Evolutionary conservation across 176 grass and related monocot species (phyloP).

Genomic region (Triticum timopheevii): DNA sequence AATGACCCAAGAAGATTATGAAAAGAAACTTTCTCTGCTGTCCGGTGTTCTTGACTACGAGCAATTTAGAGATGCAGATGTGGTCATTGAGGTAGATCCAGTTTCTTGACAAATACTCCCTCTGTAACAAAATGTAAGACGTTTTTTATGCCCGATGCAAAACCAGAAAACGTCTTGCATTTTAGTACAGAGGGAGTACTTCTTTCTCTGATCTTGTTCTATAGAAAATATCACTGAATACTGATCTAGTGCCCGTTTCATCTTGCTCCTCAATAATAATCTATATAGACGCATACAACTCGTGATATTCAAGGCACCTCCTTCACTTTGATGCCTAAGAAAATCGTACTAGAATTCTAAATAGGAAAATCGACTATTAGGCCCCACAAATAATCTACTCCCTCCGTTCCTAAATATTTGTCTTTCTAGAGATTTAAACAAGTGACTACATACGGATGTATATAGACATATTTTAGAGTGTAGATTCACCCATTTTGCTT

Average conservation of each 20-base stretch:
- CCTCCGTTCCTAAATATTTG: no score
- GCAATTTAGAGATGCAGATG: slow-evolving; percentile 66
- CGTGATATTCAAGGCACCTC: neutral
- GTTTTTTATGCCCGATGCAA: no score
- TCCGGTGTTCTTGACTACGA: slow-evolving; percentile 81
- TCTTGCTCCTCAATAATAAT: slow-evolving; percentile 2
- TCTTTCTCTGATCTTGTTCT: neutral
- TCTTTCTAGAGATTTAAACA: no score
- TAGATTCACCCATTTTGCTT: no score
- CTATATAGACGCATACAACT: neutral
- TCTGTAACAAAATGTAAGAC: no score
- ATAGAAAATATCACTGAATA: neutral
- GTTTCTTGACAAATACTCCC: neutral
- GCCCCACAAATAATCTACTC: neutral
- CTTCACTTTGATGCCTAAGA: neutral
- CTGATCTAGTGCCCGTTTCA: slow-evolving; percentile 12
- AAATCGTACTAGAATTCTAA: neutral
- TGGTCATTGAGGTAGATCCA: slow-evolving; percentile 77
- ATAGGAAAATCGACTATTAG: neutral
- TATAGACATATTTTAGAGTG: no score
- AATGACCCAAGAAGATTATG: slow-evolving; percentile 50
- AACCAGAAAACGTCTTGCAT: no score
- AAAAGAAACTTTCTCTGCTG: slow-evolving; percentile 68
- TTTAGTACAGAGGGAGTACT: no score
- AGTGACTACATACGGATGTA: no score